Percentiles rank a stretch among this genome's conserved stretches.
Conservation (phyloP, 768 basidiomycete genomes). For the Collybiopsis confluens region DNA sequence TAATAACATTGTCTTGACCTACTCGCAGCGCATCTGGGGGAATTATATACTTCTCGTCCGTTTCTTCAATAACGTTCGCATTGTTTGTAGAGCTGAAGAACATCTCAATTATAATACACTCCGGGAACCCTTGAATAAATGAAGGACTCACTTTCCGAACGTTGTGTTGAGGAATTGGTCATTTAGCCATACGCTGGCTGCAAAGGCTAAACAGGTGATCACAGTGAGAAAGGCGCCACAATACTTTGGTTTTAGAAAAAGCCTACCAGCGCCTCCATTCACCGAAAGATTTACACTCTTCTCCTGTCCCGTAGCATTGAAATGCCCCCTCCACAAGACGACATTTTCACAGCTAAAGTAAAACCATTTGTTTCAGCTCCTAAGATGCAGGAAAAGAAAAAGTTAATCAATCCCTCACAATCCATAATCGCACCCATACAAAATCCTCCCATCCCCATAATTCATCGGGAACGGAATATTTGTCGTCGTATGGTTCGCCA, state of each 20-base stretch:
- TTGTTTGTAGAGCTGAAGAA: slow-evolving; percentile 61
- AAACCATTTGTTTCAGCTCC: slow-evolving; percentile 9
- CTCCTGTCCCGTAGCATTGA: slow-evolving; percentile 55
- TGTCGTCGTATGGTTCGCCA: slow-evolving; percentile 69
- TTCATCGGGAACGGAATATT: slow-evolving; percentile 66
- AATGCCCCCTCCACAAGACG: slow-evolving; percentile 82
- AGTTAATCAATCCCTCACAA: slow-evolving; percentile 56
- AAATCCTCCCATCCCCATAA: slow-evolving; percentile 71
- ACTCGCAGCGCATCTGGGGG: slow-evolving; percentile 47
- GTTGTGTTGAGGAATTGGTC: slow-evolving; percentile 66
- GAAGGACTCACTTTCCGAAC: slow-evolving; percentile 59
- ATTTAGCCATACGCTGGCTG: slow-evolving; percentile 81
- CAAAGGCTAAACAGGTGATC: slow-evolving; percentile 62
- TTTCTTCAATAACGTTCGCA: slow-evolving; percentile 54
- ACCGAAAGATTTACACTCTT: slow-evolving; percentile 70
- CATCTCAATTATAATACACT: slow-evolving; percentile 2
- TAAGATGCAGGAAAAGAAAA: background rate
- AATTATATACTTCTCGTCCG: slow-evolving; percentile 63
- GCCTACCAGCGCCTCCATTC: slow-evolving; percentile 72
- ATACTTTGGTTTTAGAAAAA: too few species aligned
- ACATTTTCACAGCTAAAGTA: slow-evolving; percentile 74
- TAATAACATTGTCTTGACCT: slow-evolving; percentile 68
- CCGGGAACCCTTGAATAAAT: background rate
- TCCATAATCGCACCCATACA: slow-evolving; percentile 86
- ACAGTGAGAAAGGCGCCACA: too few species aligned